Conservation (phyloP, 768 basidiomycete genomes). For the Russula sp. region DNA sequence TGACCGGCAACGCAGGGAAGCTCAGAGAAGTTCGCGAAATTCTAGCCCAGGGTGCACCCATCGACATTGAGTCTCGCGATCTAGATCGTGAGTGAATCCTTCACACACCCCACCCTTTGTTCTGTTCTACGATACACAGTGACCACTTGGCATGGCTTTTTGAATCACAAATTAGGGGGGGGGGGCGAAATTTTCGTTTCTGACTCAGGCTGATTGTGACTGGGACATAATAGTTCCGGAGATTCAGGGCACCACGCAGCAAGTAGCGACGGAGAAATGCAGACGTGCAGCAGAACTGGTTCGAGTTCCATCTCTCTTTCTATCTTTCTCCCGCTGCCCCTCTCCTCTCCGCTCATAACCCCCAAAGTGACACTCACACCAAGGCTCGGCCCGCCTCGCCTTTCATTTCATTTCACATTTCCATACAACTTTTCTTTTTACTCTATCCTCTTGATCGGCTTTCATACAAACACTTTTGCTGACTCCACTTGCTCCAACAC, state of each 20-base stretch:
- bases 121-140: no score
- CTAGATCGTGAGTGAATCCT: conserved; percentile 63
- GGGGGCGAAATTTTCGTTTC: background rate
- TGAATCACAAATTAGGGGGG: background rate
- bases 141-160: no score
- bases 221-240: conserved; percentile 67
- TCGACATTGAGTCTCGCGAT: conserved; percentile 73
- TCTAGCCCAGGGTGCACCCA: conserved; percentile 61
- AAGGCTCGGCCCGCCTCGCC: background rate
- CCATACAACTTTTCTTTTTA: background rate
- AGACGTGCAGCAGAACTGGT: conserved; percentile 79
- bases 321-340: background rate
- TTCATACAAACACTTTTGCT: no score
- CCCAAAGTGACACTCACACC: no score
- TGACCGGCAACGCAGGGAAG: conserved; percentile 94
- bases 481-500: background rate
- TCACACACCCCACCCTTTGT: no score
- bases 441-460: no score
- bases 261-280: conserved; percentile 89
- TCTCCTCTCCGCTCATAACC: background rate
- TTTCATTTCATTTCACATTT: background rate
- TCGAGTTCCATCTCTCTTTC: background rate
- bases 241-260: conserved; percentile 87
- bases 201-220: no score
- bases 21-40: conserved; percentile 85